Percentiles rank a stretch among this genome's conserved stretches.
Conservation (phyloP, 1,284 basidiomycete species). For the Lignosus rhinocerotis region DNA sequence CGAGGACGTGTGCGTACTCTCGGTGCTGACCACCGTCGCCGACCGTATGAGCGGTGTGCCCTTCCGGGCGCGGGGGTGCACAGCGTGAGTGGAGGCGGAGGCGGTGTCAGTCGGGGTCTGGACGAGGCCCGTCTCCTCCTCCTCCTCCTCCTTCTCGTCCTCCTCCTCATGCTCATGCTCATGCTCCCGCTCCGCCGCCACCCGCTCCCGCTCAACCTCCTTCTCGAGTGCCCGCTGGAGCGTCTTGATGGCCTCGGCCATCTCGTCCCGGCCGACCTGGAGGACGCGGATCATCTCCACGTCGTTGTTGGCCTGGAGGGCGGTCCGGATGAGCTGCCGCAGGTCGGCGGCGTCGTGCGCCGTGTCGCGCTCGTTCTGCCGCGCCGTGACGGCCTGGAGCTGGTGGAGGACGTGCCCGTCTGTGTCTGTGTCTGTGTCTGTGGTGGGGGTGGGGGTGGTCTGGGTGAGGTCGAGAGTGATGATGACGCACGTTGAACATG, state of each 20-base stretch:
- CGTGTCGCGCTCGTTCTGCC: slow-evolving; percentile 57
- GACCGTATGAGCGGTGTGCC: slow-evolving; percentile 20
- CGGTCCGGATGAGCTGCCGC: slow-evolving; percentile 55
- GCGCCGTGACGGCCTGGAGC: slow-evolving; percentile 27
- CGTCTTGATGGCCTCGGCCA: slow-evolving; percentile 79
- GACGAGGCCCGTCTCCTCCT: slow-evolving; percentile 18
- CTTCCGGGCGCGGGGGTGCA: neutral
- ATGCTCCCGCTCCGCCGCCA: slow-evolving; percentile 2
- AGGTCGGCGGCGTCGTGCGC: slow-evolving; percentile 58
- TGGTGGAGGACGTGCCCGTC: slow-evolving; percentile 16
- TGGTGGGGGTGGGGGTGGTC: too few relatives aligned
- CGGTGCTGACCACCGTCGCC: slow-evolving; percentile 22
- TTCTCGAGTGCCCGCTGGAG: slow-evolving; percentile 67
- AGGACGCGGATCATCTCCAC: slow-evolving; percentile 63
- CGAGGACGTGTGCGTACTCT: slow-evolving; percentile 10
- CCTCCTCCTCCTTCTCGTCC: slow-evolving; percentile 43
- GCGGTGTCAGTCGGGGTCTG: neutral
- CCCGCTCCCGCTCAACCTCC: slow-evolving; percentile 41
- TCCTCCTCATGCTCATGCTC: slow-evolving; percentile 51
- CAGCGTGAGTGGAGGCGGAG: neutral
- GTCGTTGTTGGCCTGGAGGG: slow-evolving; percentile 60
- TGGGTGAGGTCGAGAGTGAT: neutral
- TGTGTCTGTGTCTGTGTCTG: too few relatives aligned
- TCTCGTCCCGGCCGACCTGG: slow-evolving; percentile 65
- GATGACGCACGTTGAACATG: slow-evolving; percentile 22